A percentile compares a stretch with the other conserved stretches of the same genome.
phyloP scores from a whole-genome alignment of 176 grass and related monocot species.

The Musa beccarii region DNA sequence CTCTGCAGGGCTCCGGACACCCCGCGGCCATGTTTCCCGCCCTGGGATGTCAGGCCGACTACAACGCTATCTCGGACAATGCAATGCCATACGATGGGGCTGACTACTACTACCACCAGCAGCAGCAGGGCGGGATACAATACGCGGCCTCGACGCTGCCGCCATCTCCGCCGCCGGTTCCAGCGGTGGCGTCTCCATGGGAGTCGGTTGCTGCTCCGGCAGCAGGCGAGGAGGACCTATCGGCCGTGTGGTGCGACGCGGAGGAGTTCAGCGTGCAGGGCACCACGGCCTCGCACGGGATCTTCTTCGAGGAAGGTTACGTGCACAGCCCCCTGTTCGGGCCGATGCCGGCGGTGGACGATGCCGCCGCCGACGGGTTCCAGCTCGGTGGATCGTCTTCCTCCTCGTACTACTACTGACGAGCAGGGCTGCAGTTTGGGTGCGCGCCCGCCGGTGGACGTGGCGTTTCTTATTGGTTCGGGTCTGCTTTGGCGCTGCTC shows the following conservation, averaged over 20 bases:
- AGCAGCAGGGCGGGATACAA: constrained; percentile 21
- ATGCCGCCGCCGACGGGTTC: constrained; percentile 69
- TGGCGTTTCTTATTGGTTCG: background rate
- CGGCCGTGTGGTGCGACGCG: constrained; percentile 49
- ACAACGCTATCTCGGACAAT: background rate
- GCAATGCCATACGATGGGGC: background rate
- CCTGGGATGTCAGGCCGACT: background rate
- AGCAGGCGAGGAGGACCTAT: background rate
- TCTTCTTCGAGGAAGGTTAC: constrained; percentile 96
- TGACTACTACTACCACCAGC: background rate
- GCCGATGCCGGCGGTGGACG: constrained; percentile 79
- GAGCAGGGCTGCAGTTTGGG: background rate
- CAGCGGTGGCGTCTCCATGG: constrained; percentile 19
- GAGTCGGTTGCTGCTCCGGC: background rate
- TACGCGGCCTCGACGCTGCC: background rate
- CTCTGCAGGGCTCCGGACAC: background rate
- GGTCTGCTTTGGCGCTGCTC: background rate
- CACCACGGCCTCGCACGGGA: constrained; percentile 42
- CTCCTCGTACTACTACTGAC: constrained; percentile 54
- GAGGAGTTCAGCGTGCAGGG: constrained; percentile 30
- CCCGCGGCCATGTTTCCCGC: background rate
- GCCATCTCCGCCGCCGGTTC: background rate
- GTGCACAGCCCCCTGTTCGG: constrained; percentile 98
- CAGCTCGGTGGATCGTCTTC: constrained; percentile 84
- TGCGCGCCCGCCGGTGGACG: background rate